Evolutionary conservation across 2,329 filamentous ascomycete species (phyloP), one percentile per base, ranked within the genome.

Genomic region (Penicillium capsulatum): DNA sequence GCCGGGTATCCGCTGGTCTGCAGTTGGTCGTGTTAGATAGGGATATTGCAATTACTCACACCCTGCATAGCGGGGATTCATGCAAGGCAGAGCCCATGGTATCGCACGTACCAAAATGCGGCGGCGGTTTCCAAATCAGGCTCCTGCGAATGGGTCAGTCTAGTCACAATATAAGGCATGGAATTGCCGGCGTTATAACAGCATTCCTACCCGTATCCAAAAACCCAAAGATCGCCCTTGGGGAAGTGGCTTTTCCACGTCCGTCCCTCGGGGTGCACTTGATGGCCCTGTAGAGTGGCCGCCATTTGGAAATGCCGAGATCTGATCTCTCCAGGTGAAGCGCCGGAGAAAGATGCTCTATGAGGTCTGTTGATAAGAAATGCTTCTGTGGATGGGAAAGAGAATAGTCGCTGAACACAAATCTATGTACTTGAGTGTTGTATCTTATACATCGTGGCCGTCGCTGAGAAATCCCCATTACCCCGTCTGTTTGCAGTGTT

Each of bases 111-210:
- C 91, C 91, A 63, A 85, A 96, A 63, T 95, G 86, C 52, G 92
- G 92, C 46, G 92, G 92, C 40, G 92, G 91, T 66, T 97, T 98
- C 90, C 90, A 98, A 57, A 98, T 96, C 63, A 98, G 70, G 64
- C 89, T 95, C 69, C 91, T 92, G 36, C 16, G 32, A 3, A 27
- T 17, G 11, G n/a, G 14, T 53, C 13, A 45, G 31, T 11, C 19
- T 33, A 32, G 10, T 7, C 22, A 7, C 22, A 24, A 24, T 24
- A 7, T 7, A 11, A 24, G 11, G 11, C 22, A 11, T 11, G 22
- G 22, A 7, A 24, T 24, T 7, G 11, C 11, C 7, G 22, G 11
- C 22, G 11, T 11, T 11, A 11, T 24, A 31, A 16, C 2, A 3
- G 8, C 22, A 29, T 19, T 70, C 75, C 51, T 72, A 95, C 91